These are phyloP conservation scores for Podaxis rugospora DNA, from an alignment of 768 basidiomycete species.

Conservation along the genomic window DNA sequence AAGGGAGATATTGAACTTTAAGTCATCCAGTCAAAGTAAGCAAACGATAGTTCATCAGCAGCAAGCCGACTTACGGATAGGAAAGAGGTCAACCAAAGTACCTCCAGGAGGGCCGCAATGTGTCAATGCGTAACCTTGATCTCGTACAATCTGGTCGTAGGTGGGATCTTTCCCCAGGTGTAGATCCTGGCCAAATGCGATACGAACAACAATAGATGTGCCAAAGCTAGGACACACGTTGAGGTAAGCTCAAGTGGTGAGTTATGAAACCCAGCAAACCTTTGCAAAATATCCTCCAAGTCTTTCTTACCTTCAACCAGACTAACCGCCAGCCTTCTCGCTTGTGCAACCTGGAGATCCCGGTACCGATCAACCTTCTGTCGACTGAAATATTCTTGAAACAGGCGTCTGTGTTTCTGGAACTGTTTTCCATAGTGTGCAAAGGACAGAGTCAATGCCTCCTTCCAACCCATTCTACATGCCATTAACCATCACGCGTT, in stretches of 20 bases:
- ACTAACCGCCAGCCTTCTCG: not conserved
- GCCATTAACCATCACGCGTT: not conserved
- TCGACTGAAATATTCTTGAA: not conserved
- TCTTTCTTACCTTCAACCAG: not conserved
- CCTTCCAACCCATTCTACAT: not conserved
- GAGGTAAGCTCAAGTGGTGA: not conserved
- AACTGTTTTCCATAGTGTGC: not conserved
- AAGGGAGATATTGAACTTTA: not conserved
- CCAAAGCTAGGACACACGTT: not conserved
- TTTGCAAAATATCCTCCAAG: not conserved
- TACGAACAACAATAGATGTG: not conserved
- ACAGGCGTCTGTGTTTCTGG: conserved; percentile 5
- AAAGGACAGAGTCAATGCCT: not conserved
- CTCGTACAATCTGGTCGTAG: not conserved
- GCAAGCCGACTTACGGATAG: not conserved
- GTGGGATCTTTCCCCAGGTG: not conserved
- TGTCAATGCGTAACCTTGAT: not conserved
- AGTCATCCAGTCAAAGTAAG: not conserved
- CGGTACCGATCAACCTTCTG: not conserved
- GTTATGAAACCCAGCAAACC: not conserved
- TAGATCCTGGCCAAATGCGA: conserved; percentile 6
- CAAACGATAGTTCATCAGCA: not conserved
- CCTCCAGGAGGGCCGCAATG: conserved; percentile 2
- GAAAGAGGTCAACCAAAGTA: conserved; percentile 5
- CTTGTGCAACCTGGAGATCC: not conserved